phyloP scores from a whole-genome alignment of 192 early-diverging fungal genomes.

The Coemansia sp. region DNA sequence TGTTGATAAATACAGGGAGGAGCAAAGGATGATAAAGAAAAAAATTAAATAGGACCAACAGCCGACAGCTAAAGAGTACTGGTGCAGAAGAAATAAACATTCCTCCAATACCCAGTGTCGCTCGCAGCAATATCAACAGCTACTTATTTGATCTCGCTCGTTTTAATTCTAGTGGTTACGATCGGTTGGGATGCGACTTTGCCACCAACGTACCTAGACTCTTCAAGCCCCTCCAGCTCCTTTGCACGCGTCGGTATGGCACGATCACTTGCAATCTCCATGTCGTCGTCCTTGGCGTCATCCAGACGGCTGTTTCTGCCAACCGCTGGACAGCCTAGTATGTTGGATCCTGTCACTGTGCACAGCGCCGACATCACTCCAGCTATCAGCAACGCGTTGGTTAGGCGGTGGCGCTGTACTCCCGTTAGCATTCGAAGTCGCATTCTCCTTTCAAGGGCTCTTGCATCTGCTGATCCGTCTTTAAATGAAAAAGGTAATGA shows the following conservation, averaged over 20 bases:
- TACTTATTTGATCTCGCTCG: neutral
- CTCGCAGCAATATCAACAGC: too few relatives aligned
- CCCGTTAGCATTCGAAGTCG: slow-evolving; percentile 52
- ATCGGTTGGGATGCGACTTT: slow-evolving; percentile 13
- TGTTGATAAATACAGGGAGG: neutral
- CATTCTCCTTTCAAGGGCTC: slow-evolving; percentile 15
- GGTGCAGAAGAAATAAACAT: too few relatives aligned
- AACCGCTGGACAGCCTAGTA: slow-evolving; percentile 53
- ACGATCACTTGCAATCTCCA: neutral
- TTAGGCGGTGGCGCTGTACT: slow-evolving; percentile 44
- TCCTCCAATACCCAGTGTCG: too few relatives aligned
- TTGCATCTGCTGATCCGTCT: neutral
- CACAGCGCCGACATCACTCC: slow-evolving; percentile 45
- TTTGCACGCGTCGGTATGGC: neutral
- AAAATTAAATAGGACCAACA: neutral
- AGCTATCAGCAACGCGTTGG: slow-evolving; percentile 47
- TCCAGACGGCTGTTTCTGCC: slow-evolving; percentile 39
- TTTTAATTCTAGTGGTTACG: neutral
- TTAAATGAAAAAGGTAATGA: too few relatives aligned
- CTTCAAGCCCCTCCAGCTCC: slow-evolving; percentile 16
- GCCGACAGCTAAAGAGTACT: neutral
- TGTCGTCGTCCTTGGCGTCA: slow-evolving; percentile 13
- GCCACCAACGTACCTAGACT: slow-evolving; percentile 24
- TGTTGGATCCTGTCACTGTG: slow-evolving; percentile 49
- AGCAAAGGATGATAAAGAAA: neutral